Conservation (phyloP, 768 basidiomycete genomes). For the Rossbeevera mucosa region DNA sequence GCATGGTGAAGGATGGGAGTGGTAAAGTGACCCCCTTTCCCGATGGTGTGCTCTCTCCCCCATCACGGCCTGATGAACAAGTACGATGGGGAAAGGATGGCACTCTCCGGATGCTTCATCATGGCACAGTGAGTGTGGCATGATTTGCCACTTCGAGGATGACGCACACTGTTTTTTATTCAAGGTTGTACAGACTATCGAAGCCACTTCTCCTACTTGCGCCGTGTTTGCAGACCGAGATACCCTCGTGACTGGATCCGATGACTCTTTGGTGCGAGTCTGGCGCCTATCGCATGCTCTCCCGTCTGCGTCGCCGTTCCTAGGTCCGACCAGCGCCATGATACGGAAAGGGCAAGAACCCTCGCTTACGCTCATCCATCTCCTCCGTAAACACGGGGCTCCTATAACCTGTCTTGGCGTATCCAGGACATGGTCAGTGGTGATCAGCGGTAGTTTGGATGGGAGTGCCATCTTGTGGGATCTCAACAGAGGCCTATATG, state of each 20-base stretch:
- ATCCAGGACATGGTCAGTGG: constrained; percentile 77
- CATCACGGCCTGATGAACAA: constrained; percentile 60
- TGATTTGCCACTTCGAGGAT: background rate
- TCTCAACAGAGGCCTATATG: constrained; percentile 76
- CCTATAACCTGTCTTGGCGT: constrained; percentile 64
- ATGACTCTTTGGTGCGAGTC: constrained; percentile 75
- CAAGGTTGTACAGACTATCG: constrained; percentile 72
- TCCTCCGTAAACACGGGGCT: constrained; percentile 77
- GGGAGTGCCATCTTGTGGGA: constrained; percentile 90
- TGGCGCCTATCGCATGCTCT: constrained; percentile 57
- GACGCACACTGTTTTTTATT: constrained; percentile 7
- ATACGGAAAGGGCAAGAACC: constrained; percentile 22
- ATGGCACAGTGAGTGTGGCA: constrained; percentile 47
- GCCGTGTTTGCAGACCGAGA: constrained; percentile 73
- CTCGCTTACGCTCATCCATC: constrained; percentile 51
- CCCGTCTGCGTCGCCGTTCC: constrained; percentile 16
- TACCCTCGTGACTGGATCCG: constrained; percentile 74
- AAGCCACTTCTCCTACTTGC: constrained; percentile 66
- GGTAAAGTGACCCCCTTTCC: constrained; percentile 55
- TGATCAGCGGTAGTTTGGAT: constrained; percentile 80
- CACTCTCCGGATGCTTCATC: constrained; percentile 58
- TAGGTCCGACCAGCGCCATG: constrained; percentile 15
- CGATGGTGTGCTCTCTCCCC: constrained; percentile 52
- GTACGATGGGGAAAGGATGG: constrained; percentile 62
- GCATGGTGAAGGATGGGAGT: constrained; percentile 46